Evolutionary conservation across 2,329 filamentous ascomycete genomes (phyloP), one percentile per base, ranked within the genome.

Genomic region (Sporothrix curviconia): DNA sequence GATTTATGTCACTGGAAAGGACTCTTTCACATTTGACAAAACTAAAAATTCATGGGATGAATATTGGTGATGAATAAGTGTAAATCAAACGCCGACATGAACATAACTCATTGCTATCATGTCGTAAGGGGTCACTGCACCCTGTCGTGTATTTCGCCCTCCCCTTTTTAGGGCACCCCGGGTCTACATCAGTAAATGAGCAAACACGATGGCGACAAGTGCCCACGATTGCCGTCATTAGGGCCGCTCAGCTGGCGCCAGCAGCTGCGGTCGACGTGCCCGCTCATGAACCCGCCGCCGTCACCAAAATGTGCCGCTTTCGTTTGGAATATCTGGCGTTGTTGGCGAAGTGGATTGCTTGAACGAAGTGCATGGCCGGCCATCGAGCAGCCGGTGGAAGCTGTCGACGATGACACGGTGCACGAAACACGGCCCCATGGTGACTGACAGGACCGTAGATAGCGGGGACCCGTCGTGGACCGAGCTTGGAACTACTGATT

Each of bases 151-250:
- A n/a, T n/a, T n/a, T n/a, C n/a, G n/a, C n/a, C n/a, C 12, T 17
- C 32, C 14, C 12, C 14, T 44, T n/a, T n/a, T n/a, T n/a, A n/a
- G n/a, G n/a, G n/a, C n/a, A n/a, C n/a, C n/a, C n/a, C n/a, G n/a
- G n/a, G n/a, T n/a, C n/a, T 34, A 61, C 37, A 59, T 56, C 40
- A 61, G 19, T 30, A 61, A 28, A n/a, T 47, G 19, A 8, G 60
- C 60, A 60, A 61, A 60, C 0, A 42, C 58, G 1, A 58, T 43
- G 1, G 60, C 58, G n/a, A 60, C 19, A n/a, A 12, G 32, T 11
- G 6, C 51, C 53, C 37, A 61, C 56, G 1, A 54, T 17, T 9
- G 30, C 36, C 9, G 40, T 19, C 5, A 50, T 37, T 1, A 11
- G 4, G 11, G 12, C 19, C 9, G 15, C 30, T 6, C 30, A 11